phyloP scores from a whole-genome alignment of 306 rosid genomes.

The Acacia crassicarpa region DNA sequence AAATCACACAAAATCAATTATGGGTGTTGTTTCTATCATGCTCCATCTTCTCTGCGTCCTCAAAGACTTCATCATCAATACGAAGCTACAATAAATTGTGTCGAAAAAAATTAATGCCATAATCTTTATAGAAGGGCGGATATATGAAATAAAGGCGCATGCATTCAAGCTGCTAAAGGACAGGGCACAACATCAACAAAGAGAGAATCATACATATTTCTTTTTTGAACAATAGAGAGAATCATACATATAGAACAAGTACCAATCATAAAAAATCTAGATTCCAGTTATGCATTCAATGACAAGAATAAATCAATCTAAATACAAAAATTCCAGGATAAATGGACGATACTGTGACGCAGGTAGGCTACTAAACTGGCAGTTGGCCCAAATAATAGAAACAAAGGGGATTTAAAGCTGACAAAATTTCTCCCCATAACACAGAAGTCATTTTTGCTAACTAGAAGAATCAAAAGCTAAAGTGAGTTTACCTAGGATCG shows the following conservation, averaged over 20 bases:
- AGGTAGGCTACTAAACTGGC: background rate
- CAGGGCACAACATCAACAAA: background rate
- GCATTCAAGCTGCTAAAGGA: slow-evolving; percentile 3
- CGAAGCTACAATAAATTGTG: slow-evolving; percentile 61
- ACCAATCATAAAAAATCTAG: background rate
- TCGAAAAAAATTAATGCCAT: background rate
- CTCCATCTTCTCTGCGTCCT: slow-evolving; percentile 86
- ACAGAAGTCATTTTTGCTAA: no score
- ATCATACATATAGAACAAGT: background rate
- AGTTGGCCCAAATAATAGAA: background rate
- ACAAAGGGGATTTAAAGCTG: background rate
- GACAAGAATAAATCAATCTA: slow-evolving; percentile 15
- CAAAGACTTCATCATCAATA: slow-evolving; percentile 77
- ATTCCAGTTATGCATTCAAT: slow-evolving; percentile 3
- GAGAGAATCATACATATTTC: no score
- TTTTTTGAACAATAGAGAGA: no score
- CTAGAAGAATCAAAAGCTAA: background rate
- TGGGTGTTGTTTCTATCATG: slow-evolving; percentile 42
- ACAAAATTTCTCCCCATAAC: background rate
- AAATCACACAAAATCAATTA: slow-evolving; percentile 39
- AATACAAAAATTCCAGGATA: background rate
- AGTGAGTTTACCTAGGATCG: background rate
- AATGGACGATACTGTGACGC: background rate
- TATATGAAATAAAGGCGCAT: background rate
- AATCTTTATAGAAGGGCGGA: background rate